Conservation (phyloP, 768 basidiomycete genomes). For the Leccinum sublutescens region DNA sequence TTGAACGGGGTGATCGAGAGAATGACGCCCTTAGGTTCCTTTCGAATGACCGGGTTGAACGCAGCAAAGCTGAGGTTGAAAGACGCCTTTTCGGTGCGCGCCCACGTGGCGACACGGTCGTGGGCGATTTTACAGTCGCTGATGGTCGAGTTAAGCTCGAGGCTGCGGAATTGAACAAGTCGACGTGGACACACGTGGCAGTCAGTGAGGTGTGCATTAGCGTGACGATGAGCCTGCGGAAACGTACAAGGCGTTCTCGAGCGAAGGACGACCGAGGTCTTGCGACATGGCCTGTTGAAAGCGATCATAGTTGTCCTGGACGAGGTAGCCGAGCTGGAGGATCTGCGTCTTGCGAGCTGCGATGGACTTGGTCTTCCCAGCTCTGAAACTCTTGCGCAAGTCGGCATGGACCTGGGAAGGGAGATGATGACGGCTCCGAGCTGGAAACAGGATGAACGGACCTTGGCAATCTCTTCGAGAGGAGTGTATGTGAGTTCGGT, state of each 20-base stretch:
- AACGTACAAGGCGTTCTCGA: constrained; percentile 56
- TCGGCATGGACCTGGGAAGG: constrained; percentile 50
- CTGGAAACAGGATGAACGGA: constrained; percentile 18
- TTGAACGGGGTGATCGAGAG: constrained; percentile 75
- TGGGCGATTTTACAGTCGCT: constrained; percentile 55
- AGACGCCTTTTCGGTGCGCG: constrained; percentile 55
- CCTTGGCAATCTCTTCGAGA: constrained; percentile 53
- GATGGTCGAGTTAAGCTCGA: constrained; percentile 59
- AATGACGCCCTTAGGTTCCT: constrained; percentile 76
- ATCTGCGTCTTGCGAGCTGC: constrained; percentile 74
- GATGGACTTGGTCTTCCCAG: constrained; percentile 66
- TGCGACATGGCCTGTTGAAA: constrained; percentile 55
- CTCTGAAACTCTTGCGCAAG: constrained; percentile 55
- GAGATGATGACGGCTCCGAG: no score
- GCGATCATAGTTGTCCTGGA: constrained; percentile 62
- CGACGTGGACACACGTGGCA: not conserved
- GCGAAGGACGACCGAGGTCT: constrained; percentile 63
- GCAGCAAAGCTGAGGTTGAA: constrained; percentile 56
- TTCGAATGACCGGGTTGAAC: constrained; percentile 63
- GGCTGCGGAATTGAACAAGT: constrained; percentile 36
- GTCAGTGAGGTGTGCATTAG: not conserved
- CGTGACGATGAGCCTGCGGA: not conserved
- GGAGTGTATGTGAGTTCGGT: constrained; percentile 45
- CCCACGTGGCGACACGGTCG: constrained; percentile 71
- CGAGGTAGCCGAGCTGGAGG: constrained; percentile 21